These are phyloP conservation scores for Bacidia gigantensis DNA, from an alignment of 495 filamentous ascomycete species.

Conservation along the genomic window DNA sequence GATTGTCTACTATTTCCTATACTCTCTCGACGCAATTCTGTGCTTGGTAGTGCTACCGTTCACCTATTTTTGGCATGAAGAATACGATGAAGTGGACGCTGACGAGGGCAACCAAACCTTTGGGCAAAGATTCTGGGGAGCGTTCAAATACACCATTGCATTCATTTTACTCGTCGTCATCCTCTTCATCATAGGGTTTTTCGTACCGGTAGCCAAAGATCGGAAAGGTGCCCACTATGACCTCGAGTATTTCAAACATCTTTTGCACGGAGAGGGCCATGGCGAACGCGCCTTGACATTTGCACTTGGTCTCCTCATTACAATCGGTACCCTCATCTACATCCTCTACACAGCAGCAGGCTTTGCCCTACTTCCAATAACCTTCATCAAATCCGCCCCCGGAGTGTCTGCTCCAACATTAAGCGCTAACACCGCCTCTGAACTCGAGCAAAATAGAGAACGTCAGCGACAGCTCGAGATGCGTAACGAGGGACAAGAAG, in stretches of 20 bases:
- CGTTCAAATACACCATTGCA: slow-evolving; percentile 77
- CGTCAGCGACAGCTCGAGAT: slow-evolving; percentile 81
- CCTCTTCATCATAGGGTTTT: slow-evolving; percentile 84
- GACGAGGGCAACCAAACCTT: slow-evolving; percentile 63
- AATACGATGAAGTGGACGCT: slow-evolving; percentile 74
- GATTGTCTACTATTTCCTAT: slow-evolving; percentile 83
- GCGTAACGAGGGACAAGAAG: slow-evolving; percentile 63
- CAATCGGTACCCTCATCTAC: slow-evolving; percentile 72
- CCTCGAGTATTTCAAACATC: slow-evolving; percentile 78
- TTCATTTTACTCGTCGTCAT: slow-evolving; percentile 71
- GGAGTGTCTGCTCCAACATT: slow-evolving; percentile 63
- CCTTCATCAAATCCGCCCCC: slow-evolving; percentile 80
- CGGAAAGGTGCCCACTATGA: slow-evolving; percentile 49
- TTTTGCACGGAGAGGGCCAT: slow-evolving; percentile 76
- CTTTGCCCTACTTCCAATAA: slow-evolving; percentile 75
- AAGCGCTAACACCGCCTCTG: slow-evolving; percentile 58
- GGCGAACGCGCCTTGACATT: slow-evolving; percentile 89
- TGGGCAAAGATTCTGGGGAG: slow-evolving; percentile 57
- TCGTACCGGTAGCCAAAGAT: slow-evolving; percentile 61
- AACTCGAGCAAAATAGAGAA: slow-evolving; percentile 76
- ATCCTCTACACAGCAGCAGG: slow-evolving; percentile 78
- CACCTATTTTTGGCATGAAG: slow-evolving; percentile 96
- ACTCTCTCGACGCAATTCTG: slow-evolving; percentile 80
- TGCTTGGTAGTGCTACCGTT: slow-evolving; percentile 88
- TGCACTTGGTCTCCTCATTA: slow-evolving; percentile 69